Percentiles rank a stretch among this genome's conserved stretches.
Evolutionary conservation across 2,329 filamentous ascomycete genomes (phyloP).

Genomic region (Ceratocystis alfenasii): DNA sequence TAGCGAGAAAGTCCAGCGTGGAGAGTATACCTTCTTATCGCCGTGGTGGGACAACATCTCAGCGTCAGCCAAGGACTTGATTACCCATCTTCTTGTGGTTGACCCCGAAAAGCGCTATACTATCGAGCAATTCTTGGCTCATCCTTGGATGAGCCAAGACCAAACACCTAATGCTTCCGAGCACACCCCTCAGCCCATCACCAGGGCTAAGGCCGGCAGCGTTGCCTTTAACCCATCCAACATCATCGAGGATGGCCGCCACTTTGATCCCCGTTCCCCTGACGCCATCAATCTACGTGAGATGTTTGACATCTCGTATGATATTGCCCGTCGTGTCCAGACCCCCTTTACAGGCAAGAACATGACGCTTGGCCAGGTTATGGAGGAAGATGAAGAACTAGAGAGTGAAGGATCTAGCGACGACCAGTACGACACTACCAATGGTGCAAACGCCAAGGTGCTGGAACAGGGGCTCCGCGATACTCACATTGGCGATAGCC

Average conservation of each 20-base stretch:
- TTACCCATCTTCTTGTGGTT: slow-evolving; percentile 84
- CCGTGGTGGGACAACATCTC: slow-evolving; percentile 99
- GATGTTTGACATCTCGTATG: slow-evolving; percentile 96
- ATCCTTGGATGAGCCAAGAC: slow-evolving; percentile 76
- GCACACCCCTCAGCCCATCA: slow-evolving; percentile 33
- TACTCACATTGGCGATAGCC: slow-evolving; percentile 57
- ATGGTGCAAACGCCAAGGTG: slow-evolving; percentile 40
- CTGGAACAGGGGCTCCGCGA: slow-evolving; percentile 83
- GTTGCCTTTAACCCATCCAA: slow-evolving; percentile 46
- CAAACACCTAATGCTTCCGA: slow-evolving; percentile 30
- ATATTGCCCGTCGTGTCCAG: slow-evolving; percentile 91
- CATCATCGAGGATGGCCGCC: slow-evolving; percentile 48
- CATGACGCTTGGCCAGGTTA: slow-evolving; percentile 52
- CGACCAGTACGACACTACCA: slow-evolving; percentile 31
- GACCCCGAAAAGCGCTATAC: slow-evolving; percentile 92
- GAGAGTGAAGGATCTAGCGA: slow-evolving; percentile 29
- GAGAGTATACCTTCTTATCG: slow-evolving; percentile 93
- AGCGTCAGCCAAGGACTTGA: slow-evolving; percentile 83
- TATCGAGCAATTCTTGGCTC: slow-evolving; percentile 82
- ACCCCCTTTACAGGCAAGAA: slow-evolving; percentile 87
- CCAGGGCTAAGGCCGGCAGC: slow-evolving; percentile 21
- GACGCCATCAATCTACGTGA: slow-evolving; percentile 91
- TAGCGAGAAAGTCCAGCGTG: slow-evolving; percentile 92
- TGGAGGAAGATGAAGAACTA: slow-evolving; percentile 55
- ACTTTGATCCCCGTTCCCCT: slow-evolving; percentile 87